phyloP scores from a whole-genome alignment of 192 early-diverging fungal species.

The Thamnidium elegans region DNA sequence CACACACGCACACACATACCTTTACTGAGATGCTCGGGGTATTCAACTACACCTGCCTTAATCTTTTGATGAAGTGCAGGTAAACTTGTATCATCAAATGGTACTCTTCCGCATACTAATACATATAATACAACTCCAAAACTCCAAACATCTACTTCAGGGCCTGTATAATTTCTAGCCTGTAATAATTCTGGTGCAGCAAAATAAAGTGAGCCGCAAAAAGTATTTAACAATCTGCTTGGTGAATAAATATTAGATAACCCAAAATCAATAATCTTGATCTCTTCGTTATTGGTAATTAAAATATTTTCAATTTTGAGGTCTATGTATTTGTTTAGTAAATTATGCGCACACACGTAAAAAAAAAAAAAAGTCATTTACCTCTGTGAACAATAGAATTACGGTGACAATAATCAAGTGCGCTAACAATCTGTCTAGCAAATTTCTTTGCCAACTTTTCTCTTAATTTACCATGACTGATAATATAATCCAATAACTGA shows the following conservation, averaged over 20 bases:
- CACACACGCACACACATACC: conserved; percentile 54
- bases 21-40: conserved; percentile 63
- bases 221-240: conserved; percentile 47
- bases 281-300: conserved; percentile 60
- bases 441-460: conserved; percentile 75
- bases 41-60: conserved; percentile 73
- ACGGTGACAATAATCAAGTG: conserved; percentile 44
- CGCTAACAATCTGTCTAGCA: conserved; percentile 71
- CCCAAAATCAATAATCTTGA: conserved; percentile 90
- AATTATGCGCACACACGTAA: background rate
- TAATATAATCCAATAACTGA: conserved; percentile 82
- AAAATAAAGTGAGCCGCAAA: conserved; percentile 73
- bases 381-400: conserved; percentile 29
- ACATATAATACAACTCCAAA: conserved; percentile 83
- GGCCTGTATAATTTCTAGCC: conserved; percentile 74
- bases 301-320: conserved; percentile 86
- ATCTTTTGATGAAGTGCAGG: conserved; percentile 84
- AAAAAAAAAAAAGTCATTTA: background rate
- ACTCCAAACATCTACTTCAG: conserved; percentile 88
- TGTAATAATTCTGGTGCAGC: conserved; percentile 85
- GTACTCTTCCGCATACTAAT: conserved; percentile 77
- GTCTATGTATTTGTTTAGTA: conserved; percentile 31
- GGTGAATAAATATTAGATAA: conserved; percentile 71
- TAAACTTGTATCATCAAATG: conserved; percentile 82
- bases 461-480: conserved; percentile 72